Evolutionary conservation across 2,329 filamentous ascomycete genomes (phyloP).

Genomic region (Neurospora sp.): DNA sequence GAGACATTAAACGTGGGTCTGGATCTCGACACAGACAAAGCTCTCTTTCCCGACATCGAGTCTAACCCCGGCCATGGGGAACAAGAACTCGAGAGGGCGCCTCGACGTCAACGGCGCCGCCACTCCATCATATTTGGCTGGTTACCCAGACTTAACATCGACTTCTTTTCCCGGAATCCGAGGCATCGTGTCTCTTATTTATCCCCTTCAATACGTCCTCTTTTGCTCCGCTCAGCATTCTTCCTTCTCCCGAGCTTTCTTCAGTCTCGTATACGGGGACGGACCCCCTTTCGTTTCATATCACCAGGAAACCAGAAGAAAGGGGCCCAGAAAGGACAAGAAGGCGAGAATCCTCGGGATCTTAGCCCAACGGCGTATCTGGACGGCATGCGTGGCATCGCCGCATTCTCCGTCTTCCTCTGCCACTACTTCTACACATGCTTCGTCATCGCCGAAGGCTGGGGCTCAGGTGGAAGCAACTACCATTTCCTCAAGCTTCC

Average conservation of each 20-base stretch:
- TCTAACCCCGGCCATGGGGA: neutral
- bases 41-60: neutral
- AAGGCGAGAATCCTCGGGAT: constrained; percentile 7
- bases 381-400: constrained; percentile 47
- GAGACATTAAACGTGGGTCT: neutral
- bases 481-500: constrained; percentile 41
- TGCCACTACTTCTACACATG: constrained; percentile 47
- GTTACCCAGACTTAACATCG: neutral
- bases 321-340: constrained; percentile 9
- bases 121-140: neutral
- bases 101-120: neutral
- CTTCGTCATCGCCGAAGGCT: constrained; percentile 42
- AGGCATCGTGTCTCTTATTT: neutral
- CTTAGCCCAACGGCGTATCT: constrained; percentile 47
- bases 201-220: constrained; percentile 9
- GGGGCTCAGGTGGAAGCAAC: constrained; percentile 33
- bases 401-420: constrained; percentile 46
- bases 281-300: neutral
- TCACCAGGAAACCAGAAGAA: constrained; percentile 21
- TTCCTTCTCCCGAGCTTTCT: constrained; percentile 47
- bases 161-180: neutral
- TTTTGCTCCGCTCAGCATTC: constrained; percentile 28
- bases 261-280: constrained; percentile 27
- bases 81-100: neutral
- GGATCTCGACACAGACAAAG: neutral